Conservation (phyloP, 2,329 filamentous ascomycete genomes). For the Xylariaceae sp. region DNA sequence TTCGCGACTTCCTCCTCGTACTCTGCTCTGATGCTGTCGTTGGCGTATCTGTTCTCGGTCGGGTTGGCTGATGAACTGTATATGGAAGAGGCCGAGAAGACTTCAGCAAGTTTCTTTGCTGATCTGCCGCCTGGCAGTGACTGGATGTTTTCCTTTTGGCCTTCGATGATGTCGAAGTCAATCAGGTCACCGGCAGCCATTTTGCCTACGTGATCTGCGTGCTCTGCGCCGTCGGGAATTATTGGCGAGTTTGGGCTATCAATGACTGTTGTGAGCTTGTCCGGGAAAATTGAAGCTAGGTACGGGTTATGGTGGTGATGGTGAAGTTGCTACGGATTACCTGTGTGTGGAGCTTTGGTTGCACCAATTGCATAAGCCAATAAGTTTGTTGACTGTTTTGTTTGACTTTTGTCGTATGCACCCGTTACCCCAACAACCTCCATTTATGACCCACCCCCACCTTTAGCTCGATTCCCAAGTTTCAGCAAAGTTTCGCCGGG, state of each 20-base stretch:
- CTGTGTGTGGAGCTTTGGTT: slow-evolving; percentile 4
- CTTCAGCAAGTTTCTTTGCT: slow-evolving; percentile 78
- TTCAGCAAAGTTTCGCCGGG: background rate
- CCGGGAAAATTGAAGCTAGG: slow-evolving; percentile 5
- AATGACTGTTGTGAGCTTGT: background rate
- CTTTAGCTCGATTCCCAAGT: background rate
- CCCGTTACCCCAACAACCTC: slow-evolving; percentile 26
- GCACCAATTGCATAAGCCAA: background rate
- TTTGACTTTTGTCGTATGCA: slow-evolving; percentile 3
- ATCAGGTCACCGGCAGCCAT: slow-evolving; percentile 53
- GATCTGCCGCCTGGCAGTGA: slow-evolving; percentile 82
- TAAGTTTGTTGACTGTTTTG: slow-evolving; percentile 30
- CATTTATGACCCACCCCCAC: slow-evolving; percentile 13
- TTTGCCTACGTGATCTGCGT: slow-evolving; percentile 22
- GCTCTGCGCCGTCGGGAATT: slow-evolving; percentile 10
- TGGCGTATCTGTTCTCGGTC: slow-evolving; percentile 66
- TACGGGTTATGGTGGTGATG: background rate
- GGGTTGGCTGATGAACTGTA: slow-evolving; percentile 60
- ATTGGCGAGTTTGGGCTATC: slow-evolving; percentile 21
- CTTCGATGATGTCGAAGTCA: slow-evolving; percentile 88
- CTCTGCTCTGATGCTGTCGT: slow-evolving; percentile 73
- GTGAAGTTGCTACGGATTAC: background rate
- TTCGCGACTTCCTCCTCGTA: slow-evolving; percentile 78
- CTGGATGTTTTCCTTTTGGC: slow-evolving; percentile 97
- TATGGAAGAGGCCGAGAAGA: slow-evolving; percentile 64